Evolutionary conservation across 441 rosid genomes (phyloP).

Genomic region (Viola pubescens): DNA sequence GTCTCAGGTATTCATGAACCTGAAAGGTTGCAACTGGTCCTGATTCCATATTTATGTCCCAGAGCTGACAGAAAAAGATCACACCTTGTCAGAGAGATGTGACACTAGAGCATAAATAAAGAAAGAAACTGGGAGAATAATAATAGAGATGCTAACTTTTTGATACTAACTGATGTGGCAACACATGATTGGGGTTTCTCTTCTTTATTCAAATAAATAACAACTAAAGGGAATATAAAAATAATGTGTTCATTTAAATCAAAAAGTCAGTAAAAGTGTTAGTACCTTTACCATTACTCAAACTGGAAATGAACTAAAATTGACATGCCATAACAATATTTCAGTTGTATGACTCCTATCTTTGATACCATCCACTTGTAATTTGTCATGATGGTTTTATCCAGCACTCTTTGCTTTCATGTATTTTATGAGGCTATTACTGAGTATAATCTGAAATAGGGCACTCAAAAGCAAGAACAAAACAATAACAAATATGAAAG

Average conservation of each 20-base stretch:
- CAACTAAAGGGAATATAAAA: too few species aligned
- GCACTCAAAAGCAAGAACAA: background rate
- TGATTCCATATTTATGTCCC: constrained; percentile 89
- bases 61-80: constrained; percentile 40
- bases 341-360: too few species aligned
- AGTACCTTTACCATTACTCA: too few species aligned
- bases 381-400: background rate
- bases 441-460: background rate
- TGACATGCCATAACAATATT: too few species aligned
- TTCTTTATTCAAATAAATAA: too few species aligned
- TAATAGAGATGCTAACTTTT: too few species aligned
- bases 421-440: background rate
- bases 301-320: too few species aligned
- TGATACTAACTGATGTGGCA: too few species aligned
- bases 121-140: background rate
- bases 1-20: constrained; percentile 77
- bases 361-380: too few species aligned
- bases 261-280: too few species aligned
- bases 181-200: too few species aligned
- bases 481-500: background rate
- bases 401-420: background rate
- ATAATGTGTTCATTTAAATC: too few species aligned
- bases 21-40: constrained; percentile 78
- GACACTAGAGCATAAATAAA: background rate
- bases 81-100: constrained; percentile 10